Conservation (phyloP, 208 protist genomes). For the Endotrypanum monterogeii region DNA sequence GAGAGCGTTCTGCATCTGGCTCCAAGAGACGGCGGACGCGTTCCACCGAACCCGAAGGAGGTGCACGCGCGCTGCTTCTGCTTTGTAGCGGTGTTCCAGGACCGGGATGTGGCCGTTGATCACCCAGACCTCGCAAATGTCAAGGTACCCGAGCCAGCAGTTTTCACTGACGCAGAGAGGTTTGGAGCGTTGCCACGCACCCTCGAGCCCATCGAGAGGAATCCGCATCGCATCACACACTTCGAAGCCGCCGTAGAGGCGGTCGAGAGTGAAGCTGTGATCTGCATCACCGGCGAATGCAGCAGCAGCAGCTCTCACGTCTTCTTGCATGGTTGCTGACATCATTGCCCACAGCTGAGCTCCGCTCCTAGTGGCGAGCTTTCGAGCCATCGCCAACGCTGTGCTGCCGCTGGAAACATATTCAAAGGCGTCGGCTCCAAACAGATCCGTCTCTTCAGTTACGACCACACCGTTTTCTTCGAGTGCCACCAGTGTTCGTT, state of each 20-base stretch:
- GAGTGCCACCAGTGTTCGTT: slow-evolving; percentile 37
- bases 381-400: slow-evolving; percentile 25
- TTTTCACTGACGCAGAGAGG: slow-evolving; percentile 37
- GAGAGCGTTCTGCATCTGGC: slow-evolving; percentile 22
- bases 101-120: slow-evolving; percentile 80
- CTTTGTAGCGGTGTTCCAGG: slow-evolving; percentile 45
- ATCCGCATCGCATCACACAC: slow-evolving; percentile 38
- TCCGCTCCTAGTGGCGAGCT: slow-evolving; percentile 18
- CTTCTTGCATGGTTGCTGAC: not conserved
- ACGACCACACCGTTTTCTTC: slow-evolving; percentile 30
- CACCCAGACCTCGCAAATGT: slow-evolving; percentile 46
- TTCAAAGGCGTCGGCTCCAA: slow-evolving; percentile 33
- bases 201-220: slow-evolving; percentile 38
- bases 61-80: slow-evolving; percentile 38
- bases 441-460: slow-evolving; percentile 33
- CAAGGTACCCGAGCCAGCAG: slow-evolving; percentile 54
- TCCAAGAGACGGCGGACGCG: slow-evolving; percentile 14
- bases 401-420: slow-evolving; percentile 29
- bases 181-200: slow-evolving; percentile 33
- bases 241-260: slow-evolving; percentile 42
- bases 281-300: slow-evolving; percentile 25
- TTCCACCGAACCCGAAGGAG: slow-evolving; percentile 27
- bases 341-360: slow-evolving; percentile 22
- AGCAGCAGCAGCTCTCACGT: slow-evolving; percentile 36
- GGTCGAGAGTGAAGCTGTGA: slow-evolving; percentile 11